Evolutionary conservation across 2,329 filamentous ascomycete genomes (phyloP), one percentile per base, ranked within the genome.

Genomic region (Lachnellula willkommii): DNA sequence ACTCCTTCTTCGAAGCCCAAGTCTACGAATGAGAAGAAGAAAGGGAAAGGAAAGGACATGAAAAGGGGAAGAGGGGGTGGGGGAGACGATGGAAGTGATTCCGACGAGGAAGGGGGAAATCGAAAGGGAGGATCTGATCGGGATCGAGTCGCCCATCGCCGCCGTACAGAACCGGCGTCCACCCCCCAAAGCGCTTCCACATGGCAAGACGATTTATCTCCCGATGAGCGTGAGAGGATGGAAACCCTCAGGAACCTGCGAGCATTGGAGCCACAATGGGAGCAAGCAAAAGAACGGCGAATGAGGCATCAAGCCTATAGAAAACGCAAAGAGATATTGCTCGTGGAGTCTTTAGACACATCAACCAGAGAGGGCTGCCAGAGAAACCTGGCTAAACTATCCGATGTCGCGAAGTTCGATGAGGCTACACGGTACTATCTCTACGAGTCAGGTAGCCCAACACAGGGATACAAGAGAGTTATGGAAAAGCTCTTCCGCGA

Each of bases 81-180:
- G 17, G 47, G 51, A 53, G 15, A 9, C 46, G 26, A 40, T 35
- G 14, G 50, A 32, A 35, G 51, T 46, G 11, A 47, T 47, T 15
- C 50, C 50, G 32, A 53, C 50, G 47, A 50, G 48, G 32, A 50
- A 47, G 17, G 47, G 50, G 35, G 42, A 20, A 12, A 12, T 37
- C 11, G 36, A 12, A 43, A 43, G 20, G 40, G 20, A 4, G 8
- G 14, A 4, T 4, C 4, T 43, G 40, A 11, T 17, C 5, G 40
- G 5, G 15, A 43, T 12, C 4, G 8, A 22, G 20, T 43, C 12
- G 40, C 40, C 9, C 40, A 8, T 43, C 40, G 40, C 17, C 40
- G 15, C 8, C 40, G n/a, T 5, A 43, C 4, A 37, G 5, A 37
- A 12, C 36, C 15, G 24, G 24, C 24, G 24, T 26, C 24, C 4